Evolutionary conservation across 352 stramenopile genomes (phyloP).

Genomic region (Pythium utonaiense): DNA sequence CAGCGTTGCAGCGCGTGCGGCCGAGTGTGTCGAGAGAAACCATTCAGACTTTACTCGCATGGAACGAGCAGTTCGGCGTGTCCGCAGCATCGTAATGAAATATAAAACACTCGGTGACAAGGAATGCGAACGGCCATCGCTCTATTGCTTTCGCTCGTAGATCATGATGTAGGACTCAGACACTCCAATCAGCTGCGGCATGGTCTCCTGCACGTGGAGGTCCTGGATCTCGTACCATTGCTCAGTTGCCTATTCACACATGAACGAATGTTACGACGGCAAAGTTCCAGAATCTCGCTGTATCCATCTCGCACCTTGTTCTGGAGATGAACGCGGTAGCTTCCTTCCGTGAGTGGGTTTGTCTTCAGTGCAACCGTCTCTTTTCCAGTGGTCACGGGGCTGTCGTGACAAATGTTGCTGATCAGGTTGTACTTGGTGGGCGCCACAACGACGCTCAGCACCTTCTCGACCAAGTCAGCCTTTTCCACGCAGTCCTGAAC

Average conservation of each 20-base stretch:
- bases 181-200: slow-evolving; percentile 97
- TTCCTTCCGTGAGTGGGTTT: slow-evolving; percentile 94
- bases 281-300: too few relatives aligned
- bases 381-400: slow-evolving; percentile 89
- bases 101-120: background rate
- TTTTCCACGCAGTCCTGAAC: slow-evolving; percentile 77
- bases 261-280: slow-evolving; percentile 2
- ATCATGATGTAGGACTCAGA: slow-evolving; percentile 93
- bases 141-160: slow-evolving; percentile 80
- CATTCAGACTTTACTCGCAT: slow-evolving; percentile 47
- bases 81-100: slow-evolving; percentile 34
- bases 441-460: slow-evolving; percentile 42
- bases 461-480: slow-evolving; percentile 65
- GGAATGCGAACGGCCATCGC: background rate
- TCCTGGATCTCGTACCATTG: slow-evolving; percentile 99
- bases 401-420: slow-evolving; percentile 97
- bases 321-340: slow-evolving; percentile 95
- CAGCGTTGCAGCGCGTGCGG: slow-evolving; percentile 51
- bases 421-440: slow-evolving; percentile 97
- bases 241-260: slow-evolving; percentile 67
- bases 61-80: slow-evolving; percentile 72
- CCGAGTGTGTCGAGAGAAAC: slow-evolving; percentile 69
- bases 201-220: slow-evolving; percentile 96
- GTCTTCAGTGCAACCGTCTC: slow-evolving; percentile 77
- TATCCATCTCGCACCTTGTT: slow-evolving; percentile 83